Conservation (phyloP, 2,329 filamentous ascomycete species). For the Alternaria consortialis region DNA sequence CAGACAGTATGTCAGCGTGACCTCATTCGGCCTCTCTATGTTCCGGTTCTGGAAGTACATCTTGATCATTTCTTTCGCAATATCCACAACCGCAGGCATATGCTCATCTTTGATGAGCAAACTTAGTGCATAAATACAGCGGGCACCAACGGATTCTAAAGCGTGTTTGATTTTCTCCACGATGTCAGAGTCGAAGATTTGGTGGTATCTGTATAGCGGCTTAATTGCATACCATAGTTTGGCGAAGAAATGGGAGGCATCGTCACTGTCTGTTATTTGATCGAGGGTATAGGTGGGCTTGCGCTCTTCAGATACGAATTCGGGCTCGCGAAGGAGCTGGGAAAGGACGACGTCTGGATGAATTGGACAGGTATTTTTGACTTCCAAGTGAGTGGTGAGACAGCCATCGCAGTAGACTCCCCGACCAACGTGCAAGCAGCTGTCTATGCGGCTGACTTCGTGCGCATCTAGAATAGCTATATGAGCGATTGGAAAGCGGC, state of each 20-base stretch:
- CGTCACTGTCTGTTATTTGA: background rate
- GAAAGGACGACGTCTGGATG: background rate
- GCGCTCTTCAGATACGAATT: background rate
- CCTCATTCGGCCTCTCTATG: too few species aligned
- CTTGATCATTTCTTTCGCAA: background rate
- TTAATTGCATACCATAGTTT: too few species aligned
- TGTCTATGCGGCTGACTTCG: background rate
- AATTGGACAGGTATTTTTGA: background rate
- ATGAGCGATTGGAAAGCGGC: background rate
- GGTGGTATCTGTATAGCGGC: too few species aligned
- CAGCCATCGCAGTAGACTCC: background rate
- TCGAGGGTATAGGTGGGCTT: background rate
- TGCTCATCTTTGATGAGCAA: background rate
- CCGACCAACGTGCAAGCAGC: background rate
- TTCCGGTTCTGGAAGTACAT: background rate
- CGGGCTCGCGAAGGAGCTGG: background rate
- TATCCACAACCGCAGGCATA: background rate
- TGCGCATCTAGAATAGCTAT: background rate
- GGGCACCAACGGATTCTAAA: too few species aligned
- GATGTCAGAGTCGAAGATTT: too few species aligned
- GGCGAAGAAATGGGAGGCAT: too few species aligned
- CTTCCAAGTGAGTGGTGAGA: accelerated
- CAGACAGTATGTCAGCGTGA: background rate
- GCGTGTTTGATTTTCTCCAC: too few species aligned
- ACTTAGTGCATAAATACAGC: too few species aligned